Percentiles rank a stretch among this genome's conserved stretches.
Conservation (phyloP, 768 basidiomycete species). For the Tubosaeta brunneosetosa region DNA sequence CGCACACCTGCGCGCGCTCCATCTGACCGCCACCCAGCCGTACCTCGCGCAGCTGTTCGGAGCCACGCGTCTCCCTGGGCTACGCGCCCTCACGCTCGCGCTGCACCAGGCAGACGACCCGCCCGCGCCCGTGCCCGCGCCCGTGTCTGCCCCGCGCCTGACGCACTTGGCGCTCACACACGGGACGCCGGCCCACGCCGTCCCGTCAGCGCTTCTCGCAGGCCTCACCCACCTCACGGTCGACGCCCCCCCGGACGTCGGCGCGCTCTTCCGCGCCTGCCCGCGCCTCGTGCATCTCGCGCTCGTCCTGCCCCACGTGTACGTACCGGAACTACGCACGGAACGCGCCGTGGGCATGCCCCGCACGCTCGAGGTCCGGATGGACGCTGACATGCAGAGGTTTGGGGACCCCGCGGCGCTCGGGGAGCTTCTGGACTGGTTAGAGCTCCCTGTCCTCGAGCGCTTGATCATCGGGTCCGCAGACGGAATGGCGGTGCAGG, state of each 20-base stretch:
- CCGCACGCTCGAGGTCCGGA: constrained; percentile 10
- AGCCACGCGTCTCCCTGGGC: constrained; percentile 3
- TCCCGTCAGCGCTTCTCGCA: constrained; percentile 14
- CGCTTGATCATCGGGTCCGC: constrained; percentile 8
- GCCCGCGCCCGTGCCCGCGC: background rate
- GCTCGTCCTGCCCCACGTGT: constrained; percentile 1
- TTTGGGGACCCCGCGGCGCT: constrained; percentile 18
- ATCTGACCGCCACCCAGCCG: constrained; percentile 11
- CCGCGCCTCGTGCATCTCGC: constrained; percentile 12
- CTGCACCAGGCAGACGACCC: constrained; percentile 6
- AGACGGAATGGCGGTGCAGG: background rate
- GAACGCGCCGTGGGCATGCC: constrained; percentile 5
- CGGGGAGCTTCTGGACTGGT: constrained; percentile 15
- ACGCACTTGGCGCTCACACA: constrained; percentile 11
- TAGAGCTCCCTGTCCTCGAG: constrained; percentile 20
- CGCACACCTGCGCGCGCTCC: constrained; percentile 14
- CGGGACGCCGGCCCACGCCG: constrained; percentile 12
- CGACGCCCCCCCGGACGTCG: constrained; percentile 21
- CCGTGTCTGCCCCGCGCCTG: constrained; percentile 15
- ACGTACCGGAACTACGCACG: background rate
- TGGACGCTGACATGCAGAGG: constrained; percentile 19
- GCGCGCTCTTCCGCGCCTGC: constrained; percentile 17
- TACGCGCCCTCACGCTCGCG: constrained; percentile 17
- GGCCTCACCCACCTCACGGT: constrained; percentile 24
- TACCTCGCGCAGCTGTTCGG: constrained; percentile 22